Evolutionary conservation across 176 grass and related monocot genomes (phyloP).

Genomic region (Cocos nucifera): DNA sequence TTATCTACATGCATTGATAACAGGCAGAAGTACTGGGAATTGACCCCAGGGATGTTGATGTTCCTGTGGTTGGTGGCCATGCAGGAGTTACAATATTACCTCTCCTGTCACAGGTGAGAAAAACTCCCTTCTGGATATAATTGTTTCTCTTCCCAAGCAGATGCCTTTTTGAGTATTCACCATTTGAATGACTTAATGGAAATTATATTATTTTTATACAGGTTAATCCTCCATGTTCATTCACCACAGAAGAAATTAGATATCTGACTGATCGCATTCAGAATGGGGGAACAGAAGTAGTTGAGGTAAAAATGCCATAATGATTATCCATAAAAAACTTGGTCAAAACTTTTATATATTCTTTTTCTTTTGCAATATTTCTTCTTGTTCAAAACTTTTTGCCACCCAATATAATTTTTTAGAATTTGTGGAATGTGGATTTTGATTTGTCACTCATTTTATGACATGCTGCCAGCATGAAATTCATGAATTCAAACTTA

Average conservation of each 20-base stretch:
- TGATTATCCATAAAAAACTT: too few relatives aligned
- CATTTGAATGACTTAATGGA: too few relatives aligned
- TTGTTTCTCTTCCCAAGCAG: not conserved
- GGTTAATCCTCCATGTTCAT: slow-evolving; percentile 64
- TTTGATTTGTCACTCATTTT: too few relatives aligned
- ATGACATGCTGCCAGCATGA: too few relatives aligned
- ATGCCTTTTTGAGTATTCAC: too few relatives aligned
- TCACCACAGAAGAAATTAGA: slow-evolving; percentile 56
- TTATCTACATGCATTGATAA: slow-evolving; percentile 5
- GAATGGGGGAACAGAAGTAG: slow-evolving; percentile 92
- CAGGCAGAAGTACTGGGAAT: slow-evolving; percentile 92
- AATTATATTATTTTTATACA: slow-evolving; percentile 16
- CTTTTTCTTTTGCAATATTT: not conserved
- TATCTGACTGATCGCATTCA: slow-evolving; percentile 82
- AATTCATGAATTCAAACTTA: too few relatives aligned
- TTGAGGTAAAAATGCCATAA: slow-evolving; percentile 51
- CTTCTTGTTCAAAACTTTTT: not conserved
- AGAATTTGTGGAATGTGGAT: too few relatives aligned
- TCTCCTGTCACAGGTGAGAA: slow-evolving; percentile 53
- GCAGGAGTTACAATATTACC: slow-evolving; percentile 73
- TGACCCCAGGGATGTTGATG: slow-evolving; percentile 69
- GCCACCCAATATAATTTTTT: too few relatives aligned
- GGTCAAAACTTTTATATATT: not conserved
- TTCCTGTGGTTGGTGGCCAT: slow-evolving; percentile 77
- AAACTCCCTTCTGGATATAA: not conserved